These are phyloP conservation scores for Malassezia furfur DNA, from an alignment of 1,284 basidiomycete species.

Conservation along the genomic window DNA sequence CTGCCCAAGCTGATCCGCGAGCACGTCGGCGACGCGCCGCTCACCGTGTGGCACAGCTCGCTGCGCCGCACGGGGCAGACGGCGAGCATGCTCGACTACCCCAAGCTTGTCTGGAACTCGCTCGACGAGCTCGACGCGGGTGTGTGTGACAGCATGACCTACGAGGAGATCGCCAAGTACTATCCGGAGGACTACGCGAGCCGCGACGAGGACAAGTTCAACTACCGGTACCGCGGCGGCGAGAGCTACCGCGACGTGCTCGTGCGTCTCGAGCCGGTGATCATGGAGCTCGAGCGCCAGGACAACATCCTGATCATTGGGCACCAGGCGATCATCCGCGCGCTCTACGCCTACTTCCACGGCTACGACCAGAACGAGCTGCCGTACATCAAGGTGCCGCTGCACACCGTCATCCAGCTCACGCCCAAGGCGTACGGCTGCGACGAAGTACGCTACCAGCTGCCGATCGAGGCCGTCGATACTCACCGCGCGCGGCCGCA, in stretches of 20 bases:
- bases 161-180: conserved; percentile 85
- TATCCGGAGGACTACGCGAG: conserved; percentile 99
- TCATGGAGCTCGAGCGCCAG: conserved; percentile 96
- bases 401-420: conserved; percentile 94
- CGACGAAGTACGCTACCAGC: conserved; percentile 74
- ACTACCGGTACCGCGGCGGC: conserved; percentile 84
- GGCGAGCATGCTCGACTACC: conserved; percentile 68
- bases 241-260: conserved; percentile 88
- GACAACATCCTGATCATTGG: conserved; percentile 95
- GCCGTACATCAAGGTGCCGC: conserved; percentile 77
- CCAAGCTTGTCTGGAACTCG: conserved; percentile 96
- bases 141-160: conserved; percentile 99
- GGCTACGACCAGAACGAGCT: conserved; percentile 82
- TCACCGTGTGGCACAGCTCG: conserved; percentile 97
- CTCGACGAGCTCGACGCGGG: conserved; percentile 96
- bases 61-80: conserved; percentile 87
- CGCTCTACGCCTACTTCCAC: conserved; percentile 80
- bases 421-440: conserved; percentile 98
- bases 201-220: conserved; percentile 98
- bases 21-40: conserved; percentile 75
- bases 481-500: conserved; percentile 42
- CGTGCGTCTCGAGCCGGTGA: conserved; percentile 89
- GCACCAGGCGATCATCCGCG: conserved; percentile 61
- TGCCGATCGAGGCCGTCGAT: conserved; percentile 47
- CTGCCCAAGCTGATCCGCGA: conserved; percentile 79